Evolutionary conservation across 1,284 basidiomycete genomes (phyloP).

Genomic region (Pseudozyma hubeiensis): DNA sequence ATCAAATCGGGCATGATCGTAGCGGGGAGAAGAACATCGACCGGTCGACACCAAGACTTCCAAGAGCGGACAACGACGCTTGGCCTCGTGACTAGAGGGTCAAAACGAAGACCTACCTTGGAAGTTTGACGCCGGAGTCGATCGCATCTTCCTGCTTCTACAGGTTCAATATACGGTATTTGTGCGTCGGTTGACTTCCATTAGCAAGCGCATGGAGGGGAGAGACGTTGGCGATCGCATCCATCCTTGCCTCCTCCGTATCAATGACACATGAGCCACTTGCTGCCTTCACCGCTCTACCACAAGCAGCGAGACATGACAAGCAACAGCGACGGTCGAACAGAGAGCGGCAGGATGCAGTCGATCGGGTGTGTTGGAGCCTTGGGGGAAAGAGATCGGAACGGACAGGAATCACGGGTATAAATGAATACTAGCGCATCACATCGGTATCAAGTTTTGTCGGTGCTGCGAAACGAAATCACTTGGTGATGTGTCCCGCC

Average conservation of each 20-base stretch:
- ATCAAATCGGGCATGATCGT: constrained; percentile 3
- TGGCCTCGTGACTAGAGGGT: constrained; percentile 40
- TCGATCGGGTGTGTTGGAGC: neutral
- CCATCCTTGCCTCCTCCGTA: neutral
- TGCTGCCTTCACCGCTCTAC: constrained; percentile 17
- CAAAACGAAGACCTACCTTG: constrained; percentile 8
- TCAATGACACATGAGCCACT: constrained; percentile 1
- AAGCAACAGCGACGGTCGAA: constrained; percentile 6
- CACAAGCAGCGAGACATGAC: constrained; percentile 21
- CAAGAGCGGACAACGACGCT: constrained; percentile 6
- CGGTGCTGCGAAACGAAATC: neutral
- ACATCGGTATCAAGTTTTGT: constrained; percentile 39
- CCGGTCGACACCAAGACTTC: neutral
- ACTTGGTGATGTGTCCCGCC: constrained; percentile 35
- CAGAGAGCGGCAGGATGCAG: neutral
- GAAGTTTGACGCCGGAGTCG: neutral
- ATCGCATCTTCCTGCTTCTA: no score
- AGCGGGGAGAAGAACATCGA: constrained; percentile 1
- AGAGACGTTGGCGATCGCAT: neutral
- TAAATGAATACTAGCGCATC: constrained; percentile 27
- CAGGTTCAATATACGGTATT: neutral
- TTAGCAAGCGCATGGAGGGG: constrained; percentile 20
- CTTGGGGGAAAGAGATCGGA: neutral
- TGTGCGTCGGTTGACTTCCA: constrained; percentile 12
- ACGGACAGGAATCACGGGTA: constrained; percentile 22